Percentiles rank a stretch among this genome's conserved stretches.
phyloP scores from a whole-genome alignment of 192 early-diverging fungal genomes.

The Coemansia sp. region DNA sequence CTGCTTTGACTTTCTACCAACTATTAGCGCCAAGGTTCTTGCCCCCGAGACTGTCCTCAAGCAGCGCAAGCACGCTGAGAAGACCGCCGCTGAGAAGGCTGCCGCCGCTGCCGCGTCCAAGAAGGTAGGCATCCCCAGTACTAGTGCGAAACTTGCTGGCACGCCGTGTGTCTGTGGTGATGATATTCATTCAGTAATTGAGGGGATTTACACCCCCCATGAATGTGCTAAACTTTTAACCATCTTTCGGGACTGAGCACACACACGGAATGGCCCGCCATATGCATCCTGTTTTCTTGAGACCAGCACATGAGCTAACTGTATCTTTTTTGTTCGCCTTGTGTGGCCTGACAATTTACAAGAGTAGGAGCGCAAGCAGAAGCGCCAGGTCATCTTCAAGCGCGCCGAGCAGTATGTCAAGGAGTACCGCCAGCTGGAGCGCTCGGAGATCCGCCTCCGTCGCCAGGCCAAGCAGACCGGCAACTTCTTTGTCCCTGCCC shows the following conservation, averaged over 20 bases:
- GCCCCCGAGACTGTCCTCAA: conserved; percentile 86
- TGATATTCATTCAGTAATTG: conserved; percentile 29
- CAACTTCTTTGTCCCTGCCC: conserved; percentile 92
- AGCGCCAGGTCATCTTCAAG: conserved; percentile 98
- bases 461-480: conserved; percentile 90
- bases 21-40: conserved; percentile 64
- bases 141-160: conserved; percentile 19
- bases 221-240: conserved; percentile 53
- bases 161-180: conserved; percentile 34
- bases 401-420: conserved; percentile 98
- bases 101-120: conserved; percentile 46
- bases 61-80: conserved; percentile 77
- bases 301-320: not conserved
- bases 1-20: not conserved
- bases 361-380: conserved; percentile 56
- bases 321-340: not conserved
- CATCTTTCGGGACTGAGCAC: conserved; percentile 84
- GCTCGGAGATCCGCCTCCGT: conserved; percentile 84
- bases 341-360: not conserved
- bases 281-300: not conserved
- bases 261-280: conserved; percentile 2
- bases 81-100: conserved; percentile 64
- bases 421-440: conserved; percentile 91
- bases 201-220: conserved; percentile 49
- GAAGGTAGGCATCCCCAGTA: conserved; percentile 24